Percentiles rank a stretch among this genome's conserved stretches.
Evolutionary conservation across 139 green algal species (phyloP).

Genomic region (Pleodorina starrii): DNA sequence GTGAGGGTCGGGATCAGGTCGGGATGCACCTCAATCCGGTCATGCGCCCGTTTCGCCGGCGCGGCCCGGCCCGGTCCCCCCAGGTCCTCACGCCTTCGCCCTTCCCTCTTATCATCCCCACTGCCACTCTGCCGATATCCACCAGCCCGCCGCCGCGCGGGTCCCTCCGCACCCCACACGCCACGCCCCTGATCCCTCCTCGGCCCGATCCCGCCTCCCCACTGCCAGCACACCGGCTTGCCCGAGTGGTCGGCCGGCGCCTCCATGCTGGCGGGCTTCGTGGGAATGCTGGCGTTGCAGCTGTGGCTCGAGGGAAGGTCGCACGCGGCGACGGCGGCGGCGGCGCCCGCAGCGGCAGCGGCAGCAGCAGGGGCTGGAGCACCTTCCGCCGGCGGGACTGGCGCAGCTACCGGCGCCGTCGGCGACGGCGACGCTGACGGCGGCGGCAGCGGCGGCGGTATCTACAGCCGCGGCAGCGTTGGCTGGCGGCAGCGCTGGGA

Average conservation of each 20-base stretch:
- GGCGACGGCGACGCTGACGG: background rate
- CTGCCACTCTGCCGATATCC: too few species aligned
- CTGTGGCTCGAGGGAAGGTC: background rate
- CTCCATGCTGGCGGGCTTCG: conserved; percentile 6
- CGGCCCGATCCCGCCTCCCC: background rate
- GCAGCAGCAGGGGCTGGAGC: background rate
- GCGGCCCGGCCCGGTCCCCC: too few species aligned
- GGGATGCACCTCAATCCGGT: background rate
- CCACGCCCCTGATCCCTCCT: background rate
- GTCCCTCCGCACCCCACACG: too few species aligned
- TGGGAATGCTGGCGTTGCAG: conserved; percentile 41
- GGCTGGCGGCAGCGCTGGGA: background rate
- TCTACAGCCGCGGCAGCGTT: background rate
- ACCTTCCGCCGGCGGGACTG: background rate
- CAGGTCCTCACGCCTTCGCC: too few species aligned
- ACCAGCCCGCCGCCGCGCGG: too few species aligned
- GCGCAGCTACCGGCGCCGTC: background rate
- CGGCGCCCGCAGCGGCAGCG: background rate
- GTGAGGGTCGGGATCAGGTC: background rate
- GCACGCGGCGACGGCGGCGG: background rate
- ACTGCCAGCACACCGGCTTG: background rate
- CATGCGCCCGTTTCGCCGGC: too few species aligned
- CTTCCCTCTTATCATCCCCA: too few species aligned
- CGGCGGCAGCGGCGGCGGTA: background rate
- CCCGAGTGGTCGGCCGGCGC: conserved; percentile 19